phyloP scores from a whole-genome alignment of 2,329 filamentous ascomycete species.

The Sclerotiophoma versabilis region DNA sequence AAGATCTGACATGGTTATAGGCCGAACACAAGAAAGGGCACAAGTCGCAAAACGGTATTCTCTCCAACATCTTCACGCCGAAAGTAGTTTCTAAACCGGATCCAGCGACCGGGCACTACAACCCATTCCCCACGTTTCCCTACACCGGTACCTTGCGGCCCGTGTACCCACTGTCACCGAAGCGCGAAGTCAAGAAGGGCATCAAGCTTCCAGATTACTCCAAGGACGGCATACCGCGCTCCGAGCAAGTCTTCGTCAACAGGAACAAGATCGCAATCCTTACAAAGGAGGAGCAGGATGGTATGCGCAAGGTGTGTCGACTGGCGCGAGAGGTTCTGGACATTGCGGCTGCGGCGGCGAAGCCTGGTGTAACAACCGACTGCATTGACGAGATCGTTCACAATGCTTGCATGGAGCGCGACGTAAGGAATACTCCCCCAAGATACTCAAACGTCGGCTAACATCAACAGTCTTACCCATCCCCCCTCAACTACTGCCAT shows the following conservation, averaged over 20 bases:
- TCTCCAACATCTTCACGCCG: constrained; percentile 76
- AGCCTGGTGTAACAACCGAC: constrained; percentile 94
- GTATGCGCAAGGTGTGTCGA: constrained; percentile 90
- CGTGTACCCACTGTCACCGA: constrained; percentile 66
- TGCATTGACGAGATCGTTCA: constrained; percentile 95
- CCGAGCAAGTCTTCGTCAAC: constrained; percentile 69
- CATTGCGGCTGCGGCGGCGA: constrained; percentile 81
- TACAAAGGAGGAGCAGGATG: constrained; percentile 79
- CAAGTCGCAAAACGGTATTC: constrained; percentile 78
- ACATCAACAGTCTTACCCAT: constrained; percentile 81
- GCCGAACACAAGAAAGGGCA: constrained; percentile 81
- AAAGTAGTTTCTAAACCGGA: constrained; percentile 89
- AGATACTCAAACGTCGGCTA: constrained; percentile 11
- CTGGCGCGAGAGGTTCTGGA: constrained; percentile 91
- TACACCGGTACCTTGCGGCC: constrained; percentile 85
- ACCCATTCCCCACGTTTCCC: constrained; percentile 87
- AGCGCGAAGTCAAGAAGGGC: constrained; percentile 70
- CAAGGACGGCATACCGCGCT: constrained; percentile 76
- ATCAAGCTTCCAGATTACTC: constrained; percentile 90
- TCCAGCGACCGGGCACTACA: constrained; percentile 87
- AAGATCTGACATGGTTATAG: constrained; percentile 57
- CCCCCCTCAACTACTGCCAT: constrained; percentile 91
- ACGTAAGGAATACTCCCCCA: constrained; percentile 66
- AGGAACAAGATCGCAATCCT: constrained; percentile 84
- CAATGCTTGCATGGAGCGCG: constrained; percentile 89